Evolutionary conservation across 169 alveolate species (phyloP).

Genomic region (Cryptosporidium ubiquitum): DNA sequence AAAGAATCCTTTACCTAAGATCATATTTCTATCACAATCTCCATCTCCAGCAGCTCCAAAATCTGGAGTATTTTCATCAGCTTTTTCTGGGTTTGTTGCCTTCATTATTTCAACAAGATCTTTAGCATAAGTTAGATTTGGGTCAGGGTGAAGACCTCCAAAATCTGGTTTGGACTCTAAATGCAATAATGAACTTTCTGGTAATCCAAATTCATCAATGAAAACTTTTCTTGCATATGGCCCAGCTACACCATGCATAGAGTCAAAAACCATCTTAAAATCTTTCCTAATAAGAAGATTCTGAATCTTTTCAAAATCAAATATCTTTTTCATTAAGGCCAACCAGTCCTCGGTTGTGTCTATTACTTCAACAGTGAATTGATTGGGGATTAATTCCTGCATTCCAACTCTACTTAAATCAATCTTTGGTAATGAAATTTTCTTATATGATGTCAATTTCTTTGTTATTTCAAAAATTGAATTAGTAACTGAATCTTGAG

Average conservation of each 20-base stretch:
- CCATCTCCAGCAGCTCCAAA: constrained; percentile 98
- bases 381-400: constrained; percentile 65
- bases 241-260: constrained; percentile 93
- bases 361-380: constrained; percentile 85
- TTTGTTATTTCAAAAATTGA: constrained; percentile 82
- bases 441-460: constrained; percentile 76
- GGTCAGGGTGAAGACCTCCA: constrained; percentile 90
- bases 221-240: constrained; percentile 90
- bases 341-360: constrained; percentile 88
- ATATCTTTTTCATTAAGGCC: constrained; percentile 84
- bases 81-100: constrained; percentile 22
- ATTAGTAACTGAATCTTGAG: constrained; percentile 87
- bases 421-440: constrained; percentile 69
- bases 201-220: constrained; percentile 84
- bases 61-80: constrained; percentile 83
- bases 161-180: constrained; percentile 79
- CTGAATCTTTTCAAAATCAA: constrained; percentile 88
- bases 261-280: constrained; percentile 89
- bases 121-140: constrained; percentile 93
- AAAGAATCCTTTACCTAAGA: constrained; percentile 89
- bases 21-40: constrained; percentile 97
- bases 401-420: constrained; percentile 73
- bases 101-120: constrained; percentile 88
- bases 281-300: constrained; percentile 83
- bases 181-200: constrained; percentile 75